phyloP scores from a whole-genome alignment of 306 rosid genomes.

The Potentilla sterilis region DNA sequence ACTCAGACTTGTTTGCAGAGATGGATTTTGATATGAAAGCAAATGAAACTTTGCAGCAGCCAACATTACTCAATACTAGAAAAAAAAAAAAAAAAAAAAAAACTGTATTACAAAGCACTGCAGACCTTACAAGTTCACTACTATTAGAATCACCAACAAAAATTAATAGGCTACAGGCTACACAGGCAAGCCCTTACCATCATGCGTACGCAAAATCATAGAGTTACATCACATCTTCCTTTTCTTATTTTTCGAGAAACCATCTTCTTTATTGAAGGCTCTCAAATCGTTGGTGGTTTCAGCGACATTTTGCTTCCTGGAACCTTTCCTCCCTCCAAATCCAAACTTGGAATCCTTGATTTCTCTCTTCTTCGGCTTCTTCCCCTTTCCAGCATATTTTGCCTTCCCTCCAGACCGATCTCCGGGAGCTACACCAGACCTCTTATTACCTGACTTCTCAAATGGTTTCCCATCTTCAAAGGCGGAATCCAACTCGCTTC shows the following conservation, averaged over 20 bases:
- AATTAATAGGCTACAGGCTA: conserved; percentile 9
- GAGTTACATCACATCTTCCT: conserved; percentile 48
- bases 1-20: background rate
- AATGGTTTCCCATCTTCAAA: conserved; percentile 77
- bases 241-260: conserved; percentile 39
- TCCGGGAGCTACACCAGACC: conserved; percentile 68
- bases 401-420: conserved; percentile 84
- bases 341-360: conserved; percentile 68
- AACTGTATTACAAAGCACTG: background rate
- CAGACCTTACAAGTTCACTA: background rate
- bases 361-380: conserved; percentile 52
- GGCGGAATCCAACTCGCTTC: conserved; percentile 36
- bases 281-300: conserved; percentile 57
- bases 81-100: conserved; percentile 1
- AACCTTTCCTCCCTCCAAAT: conserved; percentile 72
- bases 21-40: background rate
- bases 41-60: background rate
- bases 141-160: conserved; percentile 3
- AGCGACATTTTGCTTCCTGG: conserved; percentile 65
- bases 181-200: conserved; percentile 4
- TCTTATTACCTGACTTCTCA: conserved; percentile 62
- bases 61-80: background rate
- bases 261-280: conserved; percentile 42
- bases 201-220: background rate
- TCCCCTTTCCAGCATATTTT: conserved; percentile 44